Percentiles rank a stretch among this genome's conserved stretches.
Evolutionary conservation across 148 eudicot species (phyloP).

Genomic region (Tetragonia tetragonoides): DNA sequence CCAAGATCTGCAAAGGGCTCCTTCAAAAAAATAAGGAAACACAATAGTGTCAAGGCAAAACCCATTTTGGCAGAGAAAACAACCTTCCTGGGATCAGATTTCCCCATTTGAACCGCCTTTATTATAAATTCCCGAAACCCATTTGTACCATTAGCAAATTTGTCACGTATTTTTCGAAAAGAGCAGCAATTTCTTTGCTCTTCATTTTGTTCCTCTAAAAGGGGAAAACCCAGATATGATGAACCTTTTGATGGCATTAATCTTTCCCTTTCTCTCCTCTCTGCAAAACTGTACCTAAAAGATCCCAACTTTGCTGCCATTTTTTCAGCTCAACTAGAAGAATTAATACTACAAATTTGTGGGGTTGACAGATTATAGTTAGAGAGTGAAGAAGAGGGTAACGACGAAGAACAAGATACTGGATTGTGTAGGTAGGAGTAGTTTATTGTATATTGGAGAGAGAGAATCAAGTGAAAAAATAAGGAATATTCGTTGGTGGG

Average conservation of each 20-base stretch:
- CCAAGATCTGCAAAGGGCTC: slow-evolving; percentile 60
- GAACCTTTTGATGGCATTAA: slow-evolving; percentile 16
- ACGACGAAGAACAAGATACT: not conserved
- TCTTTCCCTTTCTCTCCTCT: slow-evolving; percentile 37
- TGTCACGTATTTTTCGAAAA: not conserved
- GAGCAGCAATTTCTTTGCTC: not conserved
- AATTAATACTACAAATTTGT: not conserved
- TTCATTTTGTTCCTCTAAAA: slow-evolving; percentile 9
- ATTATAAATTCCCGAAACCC: slow-evolving; percentile 21
- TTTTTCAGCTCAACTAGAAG: not conserved
- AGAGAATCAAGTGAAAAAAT: too few relatives aligned
- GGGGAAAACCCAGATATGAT: slow-evolving; percentile 7
- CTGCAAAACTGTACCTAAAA: slow-evolving; percentile 39
- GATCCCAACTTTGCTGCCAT: slow-evolving; percentile 41
- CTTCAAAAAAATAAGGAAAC: slow-evolving; percentile 67
- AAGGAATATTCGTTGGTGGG: too few relatives aligned
- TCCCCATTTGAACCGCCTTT: slow-evolving; percentile 61
- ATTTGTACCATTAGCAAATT: slow-evolving; percentile 26
- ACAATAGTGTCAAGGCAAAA: slow-evolving; percentile 60
- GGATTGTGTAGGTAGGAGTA: too few relatives aligned
- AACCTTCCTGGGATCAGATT: slow-evolving; percentile 71
- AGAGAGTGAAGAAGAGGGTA: not conserved
- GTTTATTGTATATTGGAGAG: too few relatives aligned
- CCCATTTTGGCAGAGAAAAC: slow-evolving; percentile 78
- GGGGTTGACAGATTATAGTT: not conserved